These are phyloP conservation scores for Violaceomyces palustris DNA, from an alignment of 1,284 basidiomycete species.

Conservation along the genomic window DNA sequence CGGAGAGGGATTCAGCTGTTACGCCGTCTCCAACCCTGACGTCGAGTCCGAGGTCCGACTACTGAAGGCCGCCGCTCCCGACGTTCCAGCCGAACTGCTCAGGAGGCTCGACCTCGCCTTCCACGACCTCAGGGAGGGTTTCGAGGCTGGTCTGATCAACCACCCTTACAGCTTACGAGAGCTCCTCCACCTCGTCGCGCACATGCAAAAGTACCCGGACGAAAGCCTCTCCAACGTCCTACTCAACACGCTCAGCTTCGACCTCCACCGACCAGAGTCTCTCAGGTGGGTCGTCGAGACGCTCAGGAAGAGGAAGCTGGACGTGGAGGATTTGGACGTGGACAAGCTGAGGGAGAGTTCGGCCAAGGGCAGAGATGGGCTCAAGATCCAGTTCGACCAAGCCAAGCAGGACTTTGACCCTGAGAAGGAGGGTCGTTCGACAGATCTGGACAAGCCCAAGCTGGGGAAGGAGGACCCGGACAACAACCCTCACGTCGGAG, in stretches of 20 bases:
- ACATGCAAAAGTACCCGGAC: constrained; percentile 50
- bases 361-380: constrained; percentile 16
- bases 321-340: constrained; percentile 38
- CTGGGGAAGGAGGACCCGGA: constrained; percentile 50
- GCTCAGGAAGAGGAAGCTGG: constrained; percentile 42
- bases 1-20: constrained; percentile 52
- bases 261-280: constrained; percentile 51
- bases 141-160: constrained; percentile 47
- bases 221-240: constrained; percentile 51
- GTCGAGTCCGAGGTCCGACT: constrained; percentile 49
- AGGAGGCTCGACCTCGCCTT: constrained; percentile 50
- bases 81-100: constrained; percentile 37
- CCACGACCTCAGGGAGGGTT: constrained; percentile 51
- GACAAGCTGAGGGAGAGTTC: constrained; percentile 31
- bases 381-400: constrained; percentile 31
- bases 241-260: constrained; percentile 53
- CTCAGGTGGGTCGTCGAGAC: constrained; percentile 48
- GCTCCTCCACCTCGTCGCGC: constrained; percentile 52
- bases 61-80: constrained; percentile 49
- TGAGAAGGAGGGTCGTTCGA: constrained; percentile 27
- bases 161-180: constrained; percentile 54
- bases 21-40: constrained; percentile 52
- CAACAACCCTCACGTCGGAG: constrained; percentile 51
- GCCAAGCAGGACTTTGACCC: constrained; percentile 35
- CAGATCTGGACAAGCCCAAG: constrained; percentile 47